Conservation (phyloP, 352 stramenopile species). For the Pythium sp. region DNA sequence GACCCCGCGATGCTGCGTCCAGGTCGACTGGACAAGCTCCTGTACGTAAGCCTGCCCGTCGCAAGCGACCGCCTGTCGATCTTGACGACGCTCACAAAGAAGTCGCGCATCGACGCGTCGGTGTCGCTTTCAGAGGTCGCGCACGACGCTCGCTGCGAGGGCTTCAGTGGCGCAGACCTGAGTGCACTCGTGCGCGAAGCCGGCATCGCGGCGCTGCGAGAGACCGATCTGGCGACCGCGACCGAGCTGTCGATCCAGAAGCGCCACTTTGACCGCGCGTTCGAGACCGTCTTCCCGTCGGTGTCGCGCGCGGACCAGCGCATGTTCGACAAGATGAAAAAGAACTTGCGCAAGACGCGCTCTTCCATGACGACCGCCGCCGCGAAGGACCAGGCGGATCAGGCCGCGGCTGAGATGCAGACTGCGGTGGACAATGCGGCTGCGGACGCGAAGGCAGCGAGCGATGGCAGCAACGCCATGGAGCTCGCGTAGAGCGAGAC, state of each 20-base stretch:
- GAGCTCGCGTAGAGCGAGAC: conserved; percentile 2
- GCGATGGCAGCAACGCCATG: conserved; percentile 10
- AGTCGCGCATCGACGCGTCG: conserved; percentile 50
- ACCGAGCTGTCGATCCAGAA: conserved; percentile 55
- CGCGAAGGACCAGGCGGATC: conserved; percentile 3
- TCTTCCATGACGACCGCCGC: conserved; percentile 24
- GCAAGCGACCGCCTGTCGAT: conserved; percentile 84
- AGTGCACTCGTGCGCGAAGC: conserved; percentile 96
- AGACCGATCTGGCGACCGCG: conserved; percentile 46
- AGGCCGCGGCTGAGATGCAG: neutral
- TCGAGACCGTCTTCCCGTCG: conserved; percentile 81
- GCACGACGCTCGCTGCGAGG: conserved; percentile 81
- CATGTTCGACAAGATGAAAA: conserved; percentile 89
- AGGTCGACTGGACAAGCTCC: conserved; percentile 97
- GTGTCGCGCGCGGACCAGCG: conserved; percentile 82
- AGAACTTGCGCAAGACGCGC: conserved; percentile 76
- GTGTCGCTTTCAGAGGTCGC: conserved; percentile 93
- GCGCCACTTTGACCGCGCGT: conserved; percentile 68
- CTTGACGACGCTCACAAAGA: conserved; percentile 87
- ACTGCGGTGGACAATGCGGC: neutral
- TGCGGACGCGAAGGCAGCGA: neutral
- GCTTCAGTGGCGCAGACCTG: conserved; percentile 98
- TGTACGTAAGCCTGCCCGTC: conserved; percentile 97
- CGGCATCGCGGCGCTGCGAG: conserved; percentile 91
- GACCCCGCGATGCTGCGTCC: conserved; percentile 99